These are phyloP conservation scores for Saccharomyces hybrid DNA, from an alignment of 1,139 yeast species.

Conservation along the genomic window DNA sequence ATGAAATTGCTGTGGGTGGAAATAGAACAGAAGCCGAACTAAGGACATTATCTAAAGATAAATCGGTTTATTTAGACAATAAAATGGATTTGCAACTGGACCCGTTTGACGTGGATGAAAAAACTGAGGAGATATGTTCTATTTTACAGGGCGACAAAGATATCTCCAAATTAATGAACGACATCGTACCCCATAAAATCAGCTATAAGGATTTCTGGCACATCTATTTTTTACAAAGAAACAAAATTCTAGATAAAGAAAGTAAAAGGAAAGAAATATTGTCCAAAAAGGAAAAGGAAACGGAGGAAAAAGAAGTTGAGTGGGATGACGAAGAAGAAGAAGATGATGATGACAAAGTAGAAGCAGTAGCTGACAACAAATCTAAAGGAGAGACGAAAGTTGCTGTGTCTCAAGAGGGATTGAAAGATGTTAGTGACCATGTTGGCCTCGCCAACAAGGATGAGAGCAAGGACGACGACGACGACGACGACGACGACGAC, in stretches of 20 bases:
- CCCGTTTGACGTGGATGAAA: constrained; percentile 40
- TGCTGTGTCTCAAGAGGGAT: not conserved
- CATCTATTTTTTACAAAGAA: constrained; percentile 53
- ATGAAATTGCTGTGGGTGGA: constrained; percentile 34
- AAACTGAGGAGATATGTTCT: constrained; percentile 45
- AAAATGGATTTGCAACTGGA: constrained; percentile 31
- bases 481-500: constrained; percentile 20
- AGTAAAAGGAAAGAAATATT: constrained; percentile 57
- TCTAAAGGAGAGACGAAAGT: not conserved
- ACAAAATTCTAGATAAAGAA: constrained; percentile 54
- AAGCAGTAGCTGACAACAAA: not conserved
- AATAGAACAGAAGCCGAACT: constrained; percentile 55
- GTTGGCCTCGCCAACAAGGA: constrained; percentile 6
- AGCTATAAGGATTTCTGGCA: constrained; percentile 66
- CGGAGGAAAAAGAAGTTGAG: constrained; percentile 17
- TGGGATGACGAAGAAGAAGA: constrained; percentile 30
- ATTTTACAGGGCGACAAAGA: constrained; percentile 46
- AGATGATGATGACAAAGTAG: constrained; percentile 26
- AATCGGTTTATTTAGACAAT: constrained; percentile 37
- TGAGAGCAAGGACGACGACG: constrained; percentile 6
- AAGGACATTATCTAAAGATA: constrained; percentile 42
- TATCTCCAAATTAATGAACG: constrained; percentile 50
- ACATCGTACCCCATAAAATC: constrained; percentile 58
- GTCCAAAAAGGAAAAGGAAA: constrained; percentile 12
- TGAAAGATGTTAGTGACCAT: not conserved